Percentiles rank a stretch among this genome's conserved stretches.
phyloP scores from a whole-genome alignment of 192 early-diverging fungal species.

The Mortierella antarctica region DNA sequence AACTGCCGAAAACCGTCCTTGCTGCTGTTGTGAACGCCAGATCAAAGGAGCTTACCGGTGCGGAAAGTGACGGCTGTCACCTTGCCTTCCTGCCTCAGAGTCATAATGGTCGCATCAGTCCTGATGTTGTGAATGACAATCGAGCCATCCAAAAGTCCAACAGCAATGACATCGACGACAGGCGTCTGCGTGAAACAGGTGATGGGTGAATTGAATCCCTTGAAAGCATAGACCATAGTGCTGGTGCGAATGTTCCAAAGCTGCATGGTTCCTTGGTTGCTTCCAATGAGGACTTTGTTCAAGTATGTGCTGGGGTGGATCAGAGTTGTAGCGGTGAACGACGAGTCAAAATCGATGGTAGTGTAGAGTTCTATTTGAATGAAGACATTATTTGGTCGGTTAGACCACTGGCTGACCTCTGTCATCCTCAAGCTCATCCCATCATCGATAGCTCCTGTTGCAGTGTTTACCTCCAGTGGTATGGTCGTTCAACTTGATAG shows the following conservation, averaged over 20 bases:
- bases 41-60: conserved; percentile 65
- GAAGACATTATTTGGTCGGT: not conserved
- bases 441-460: no score
- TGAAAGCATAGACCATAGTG: conserved; percentile 84
- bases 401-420: no score
- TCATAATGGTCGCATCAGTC: conserved; percentile 79
- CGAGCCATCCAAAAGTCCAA: conserved; percentile 91
- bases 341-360: conserved; percentile 77
- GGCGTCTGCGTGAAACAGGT: conserved; percentile 87
- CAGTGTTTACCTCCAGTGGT: conserved; percentile 68
- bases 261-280: conserved; percentile 87
- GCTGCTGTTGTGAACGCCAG: not conserved
- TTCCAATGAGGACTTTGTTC: conserved; percentile 94
- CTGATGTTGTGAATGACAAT: conserved; percentile 89
- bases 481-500: conserved; percentile 81
- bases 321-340: conserved; percentile 77
- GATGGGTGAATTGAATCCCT: conserved; percentile 79
- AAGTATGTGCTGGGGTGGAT: conserved; percentile 98
- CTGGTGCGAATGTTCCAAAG: conserved; percentile 94
- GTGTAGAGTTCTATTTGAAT: conserved; percentile 70
- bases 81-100: conserved; percentile 84
- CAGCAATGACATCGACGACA: conserved; percentile 91
- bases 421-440: no score
- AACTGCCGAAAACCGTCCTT: not conserved
- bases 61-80: conserved; percentile 94